Percentiles rank a stretch among this genome's conserved stretches.
Evolutionary conservation across 2,329 filamentous ascomycete species (phyloP).

Genomic region (Aspergillus sp.): DNA sequence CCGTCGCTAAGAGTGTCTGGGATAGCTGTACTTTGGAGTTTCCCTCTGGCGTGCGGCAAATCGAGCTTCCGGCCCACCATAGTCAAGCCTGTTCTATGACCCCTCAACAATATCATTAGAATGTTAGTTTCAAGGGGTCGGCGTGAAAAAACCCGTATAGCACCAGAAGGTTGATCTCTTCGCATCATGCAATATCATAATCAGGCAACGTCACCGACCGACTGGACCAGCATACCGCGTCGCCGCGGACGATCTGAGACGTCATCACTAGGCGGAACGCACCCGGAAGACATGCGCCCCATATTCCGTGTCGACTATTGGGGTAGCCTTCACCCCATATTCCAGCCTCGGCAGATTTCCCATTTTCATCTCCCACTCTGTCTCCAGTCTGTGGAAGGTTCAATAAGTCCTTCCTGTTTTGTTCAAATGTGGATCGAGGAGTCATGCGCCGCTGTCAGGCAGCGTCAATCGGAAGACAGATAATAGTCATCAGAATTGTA

Average conservation of each 20-base stretch:
- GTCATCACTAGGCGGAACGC: background rate
- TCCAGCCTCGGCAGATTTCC: background rate
- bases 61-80: background rate
- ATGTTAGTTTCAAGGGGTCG: background rate
- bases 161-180: background rate
- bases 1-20: constrained; percentile 1
- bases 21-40: background rate
- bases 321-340: background rate
- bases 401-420: background rate
- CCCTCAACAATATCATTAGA: background rate
- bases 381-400: background rate
- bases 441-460: background rate
- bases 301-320: background rate
- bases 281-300: background rate
- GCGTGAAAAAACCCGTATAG: background rate
- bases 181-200: constrained; percentile 1
- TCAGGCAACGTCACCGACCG: background rate
- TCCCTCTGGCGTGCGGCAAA: background rate
- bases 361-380: too few species aligned
- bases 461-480: background rate
- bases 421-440: background rate
- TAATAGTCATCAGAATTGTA: background rate
- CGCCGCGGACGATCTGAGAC: background rate
- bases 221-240: background rate
- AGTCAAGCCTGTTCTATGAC: background rate